These are phyloP conservation scores for Pulicaria dysenterica DNA, from an alignment of 129 eudicot genomes.

Conservation along the genomic window DNA sequence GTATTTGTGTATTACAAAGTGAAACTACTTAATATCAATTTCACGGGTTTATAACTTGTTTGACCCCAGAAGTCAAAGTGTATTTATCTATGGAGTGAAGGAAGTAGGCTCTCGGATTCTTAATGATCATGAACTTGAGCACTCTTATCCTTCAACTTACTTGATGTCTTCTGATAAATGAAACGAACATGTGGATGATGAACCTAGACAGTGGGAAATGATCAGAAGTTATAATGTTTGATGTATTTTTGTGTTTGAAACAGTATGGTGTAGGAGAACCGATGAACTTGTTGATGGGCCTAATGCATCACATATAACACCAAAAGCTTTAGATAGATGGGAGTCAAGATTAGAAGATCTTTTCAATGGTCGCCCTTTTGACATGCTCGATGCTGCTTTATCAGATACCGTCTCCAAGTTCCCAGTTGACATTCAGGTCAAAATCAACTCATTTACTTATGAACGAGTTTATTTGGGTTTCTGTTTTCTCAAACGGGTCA, in stretches of 20 bases:
- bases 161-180: neutral
- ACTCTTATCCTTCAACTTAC: neutral
- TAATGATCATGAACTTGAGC: constrained; percentile 1
- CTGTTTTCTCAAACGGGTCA: neutral
- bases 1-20: neutral
- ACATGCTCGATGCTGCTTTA: constrained; percentile 99
- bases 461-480: no score
- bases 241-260: constrained; percentile 8
- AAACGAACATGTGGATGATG: neutral
- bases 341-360: constrained; percentile 91
- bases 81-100: neutral
- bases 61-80: neutral
- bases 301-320: constrained; percentile 97
- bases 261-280: constrained; percentile 99
- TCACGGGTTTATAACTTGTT: neutral
- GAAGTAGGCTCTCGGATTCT: neutral
- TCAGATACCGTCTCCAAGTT: constrained; percentile 87
- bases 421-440: constrained; percentile 96
- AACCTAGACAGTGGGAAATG: neutral
- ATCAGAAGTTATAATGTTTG: constrained; percentile 8
- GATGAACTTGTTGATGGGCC: constrained; percentile 99
- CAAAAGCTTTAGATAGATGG: constrained; percentile 93
- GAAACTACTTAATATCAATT: neutral
- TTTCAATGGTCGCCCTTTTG: constrained; percentile 87
- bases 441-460: neutral